Percentiles rank a stretch among this genome's conserved stretches.
Evolutionary conservation across 805 yeast genomes (phyloP).

Genomic region (Debaryomyces prosopidis): DNA sequence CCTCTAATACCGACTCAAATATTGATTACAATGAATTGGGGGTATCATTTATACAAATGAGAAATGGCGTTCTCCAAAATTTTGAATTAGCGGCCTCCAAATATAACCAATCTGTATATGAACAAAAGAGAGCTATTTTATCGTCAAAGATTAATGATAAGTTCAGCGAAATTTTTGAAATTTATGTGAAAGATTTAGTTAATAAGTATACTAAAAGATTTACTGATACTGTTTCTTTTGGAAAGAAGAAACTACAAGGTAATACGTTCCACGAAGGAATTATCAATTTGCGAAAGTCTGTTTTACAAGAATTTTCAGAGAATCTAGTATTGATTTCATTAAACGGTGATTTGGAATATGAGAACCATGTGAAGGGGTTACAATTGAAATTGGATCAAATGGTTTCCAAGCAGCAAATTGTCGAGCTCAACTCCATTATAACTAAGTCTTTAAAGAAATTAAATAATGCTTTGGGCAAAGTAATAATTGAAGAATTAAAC

Average conservation of each 20-base stretch:
- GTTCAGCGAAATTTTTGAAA: constrained; percentile 37
- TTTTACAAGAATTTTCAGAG: constrained; percentile 12
- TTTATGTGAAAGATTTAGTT: constrained; percentile 3
- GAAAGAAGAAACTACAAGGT: constrained; percentile 4
- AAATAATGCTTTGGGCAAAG: constrained; percentile 48
- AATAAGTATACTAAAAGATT: constrained; percentile 10
- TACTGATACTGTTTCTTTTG: not conserved
- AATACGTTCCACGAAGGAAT: constrained; percentile 11
- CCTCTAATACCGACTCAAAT: constrained; percentile 3
- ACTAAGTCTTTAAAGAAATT: constrained; percentile 49
- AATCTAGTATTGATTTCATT: constrained; percentile 24
- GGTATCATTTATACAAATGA: constrained; percentile 40
- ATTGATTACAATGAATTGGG: constrained; percentile 53
- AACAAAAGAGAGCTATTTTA: constrained; percentile 57
- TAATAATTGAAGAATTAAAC: constrained; percentile 47
- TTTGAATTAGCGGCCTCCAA: constrained; percentile 78
- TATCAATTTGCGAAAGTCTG: constrained; percentile 1
- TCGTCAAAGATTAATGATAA: constrained; percentile 35
- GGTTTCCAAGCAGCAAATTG: constrained; percentile 32
- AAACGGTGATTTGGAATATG: constrained; percentile 27
- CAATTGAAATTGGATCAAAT: constrained; percentile 43
- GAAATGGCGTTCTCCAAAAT: constrained; percentile 44
- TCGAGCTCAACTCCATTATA: constrained; percentile 33
- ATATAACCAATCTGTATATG: constrained; percentile 66
- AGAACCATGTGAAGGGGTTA: constrained; percentile 13